Base-by-base conservation (phyloP, 148 eudicot species). In the Silene latifolia region DNA sequence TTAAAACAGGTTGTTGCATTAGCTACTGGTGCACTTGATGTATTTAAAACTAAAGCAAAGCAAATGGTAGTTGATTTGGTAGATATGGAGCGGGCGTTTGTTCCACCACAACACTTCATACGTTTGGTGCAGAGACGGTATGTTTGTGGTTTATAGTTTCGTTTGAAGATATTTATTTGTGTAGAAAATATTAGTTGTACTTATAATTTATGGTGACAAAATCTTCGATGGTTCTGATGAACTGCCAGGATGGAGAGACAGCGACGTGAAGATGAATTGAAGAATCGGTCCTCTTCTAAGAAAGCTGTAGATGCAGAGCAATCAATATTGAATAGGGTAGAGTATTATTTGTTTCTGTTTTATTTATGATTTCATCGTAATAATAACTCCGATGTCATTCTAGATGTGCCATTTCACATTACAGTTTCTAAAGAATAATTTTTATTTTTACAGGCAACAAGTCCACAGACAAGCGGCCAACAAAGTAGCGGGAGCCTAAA, bases 51-150 rank as follows among this genome's bases (percentile, higher is more conserved):
- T 85, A 97, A 95, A 80, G 92, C 99, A 74, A 95, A 87, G 84
- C 91, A 89, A 48, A 95, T 95, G 99, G 99, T 95, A 20, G 87
- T 92, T 80, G 97, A 95, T 14, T 87, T 95, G 76, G 99, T 95
- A 73, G 99, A 95, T 78, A 95, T 95, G 99, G 99, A 95, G 85
- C 96, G 99, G 72, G 99, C 88, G 46, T 95, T 90, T 88, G 99
- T 95, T 65, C 99, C 99, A 62, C 99, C 99, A 27, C 99, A 95
- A 59, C 99, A 95, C 78, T 95, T 95, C 70, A 92, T 95, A 78
- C 99, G 99, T 84, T 76, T 95, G 86, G 96, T 95, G 66, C 99
- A 95, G 86, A 90, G 97, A 85, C 84, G 99, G 99, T 95, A 90
- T 72, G 91, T 59, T 80, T 77, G 58, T 32, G 15, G 39, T 54